phyloP scores from a whole-genome alignment of 208 protist genomes.

The Phytomonas serpens region DNA sequence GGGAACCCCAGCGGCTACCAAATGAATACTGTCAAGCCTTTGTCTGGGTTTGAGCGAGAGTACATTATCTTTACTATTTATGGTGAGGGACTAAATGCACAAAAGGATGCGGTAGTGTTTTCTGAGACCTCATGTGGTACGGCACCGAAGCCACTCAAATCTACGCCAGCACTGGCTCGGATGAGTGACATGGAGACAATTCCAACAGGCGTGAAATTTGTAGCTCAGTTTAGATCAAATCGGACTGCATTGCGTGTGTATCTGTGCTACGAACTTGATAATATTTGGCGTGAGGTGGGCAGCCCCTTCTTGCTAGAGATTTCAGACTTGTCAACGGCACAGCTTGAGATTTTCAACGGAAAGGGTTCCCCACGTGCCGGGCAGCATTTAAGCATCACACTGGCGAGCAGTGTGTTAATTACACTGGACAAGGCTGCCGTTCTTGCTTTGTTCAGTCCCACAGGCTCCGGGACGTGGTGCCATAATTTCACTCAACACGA shows the following conservation, averaged over 20 bases:
- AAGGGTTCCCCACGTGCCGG: constrained; percentile 47
- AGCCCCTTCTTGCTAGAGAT: constrained; percentile 25
- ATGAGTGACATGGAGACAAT: constrained; percentile 20
- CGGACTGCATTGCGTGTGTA: constrained; percentile 19
- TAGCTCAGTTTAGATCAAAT: constrained; percentile 55
- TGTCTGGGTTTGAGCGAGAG: constrained; percentile 34
- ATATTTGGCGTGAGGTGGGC: constrained; percentile 63
- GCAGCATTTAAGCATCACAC: constrained; percentile 56
- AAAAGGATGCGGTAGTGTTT: constrained; percentile 54
- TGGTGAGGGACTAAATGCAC: constrained; percentile 35
- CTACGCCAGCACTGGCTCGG: constrained; percentile 31
- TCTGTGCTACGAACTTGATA: constrained; percentile 48
- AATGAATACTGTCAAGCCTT: constrained; percentile 24
- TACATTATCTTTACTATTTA: constrained; percentile 64
- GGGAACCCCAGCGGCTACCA: constrained; percentile 68
- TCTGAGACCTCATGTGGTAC: constrained; percentile 42
- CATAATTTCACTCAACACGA: constrained; percentile 67
- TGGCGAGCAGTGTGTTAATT: constrained; percentile 16
- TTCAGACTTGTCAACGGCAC: constrained; percentile 32
- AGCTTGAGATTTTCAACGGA: constrained; percentile 19
- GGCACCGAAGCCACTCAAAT: constrained; percentile 20
- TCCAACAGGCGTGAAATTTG: constrained; percentile 33
- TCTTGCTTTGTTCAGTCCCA: constrained; percentile 27
- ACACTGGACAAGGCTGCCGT: constrained; percentile 19
- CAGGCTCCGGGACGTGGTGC: constrained; percentile 67